Evolutionary conservation across 257 asterid species (phyloP), one percentile per base, ranked within the genome.

Genomic region (Jaltomata sinuosa): DNA sequence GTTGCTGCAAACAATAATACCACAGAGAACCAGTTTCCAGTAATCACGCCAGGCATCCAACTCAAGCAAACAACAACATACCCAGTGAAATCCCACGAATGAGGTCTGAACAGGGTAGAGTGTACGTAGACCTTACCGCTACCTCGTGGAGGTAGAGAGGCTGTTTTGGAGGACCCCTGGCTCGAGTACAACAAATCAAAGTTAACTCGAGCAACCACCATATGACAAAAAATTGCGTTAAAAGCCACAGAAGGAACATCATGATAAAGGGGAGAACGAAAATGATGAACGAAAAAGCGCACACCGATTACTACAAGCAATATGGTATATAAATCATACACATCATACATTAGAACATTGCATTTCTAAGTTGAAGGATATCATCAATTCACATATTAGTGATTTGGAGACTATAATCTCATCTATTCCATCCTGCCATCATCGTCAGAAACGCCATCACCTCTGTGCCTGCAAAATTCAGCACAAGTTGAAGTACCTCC

Each of bases 371-470:
- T 76, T 84, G 87, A 77, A 69, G 84, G 77, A 59, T 81, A 78
- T 84, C 65, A 82, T 47, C 61, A 88, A 83, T 16, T 47, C 25
- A 64, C 82, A 18, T 29, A 31, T 31, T 9, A 83, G 89, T 69
- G 52, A 84, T 45, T 32, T 22, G 52, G 38, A 67, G 87, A 78
- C 65, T 64, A 47, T 81, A 69, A 62, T 79, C 79, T 88, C 81
- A 85, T 85, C 90, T 69, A 84, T 89, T 88, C 93, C 69, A 38
- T 85, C 89, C 94, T 90, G 90, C 91, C 90, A 84, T 87, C 91
- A 65, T 88, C 94, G 49, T 93, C 95, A 0, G 96, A 89, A 4
- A 62, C 84, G 42, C 94, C 96, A 83, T 94, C 94, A 52, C 98
- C 96, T 11, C 90, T 91, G 84, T 91, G 95, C 92, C 98, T 94